These are phyloP conservation scores for Galerina sulciceps DNA, from an alignment of 768 basidiomycete genomes.

Conservation along the genomic window DNA sequence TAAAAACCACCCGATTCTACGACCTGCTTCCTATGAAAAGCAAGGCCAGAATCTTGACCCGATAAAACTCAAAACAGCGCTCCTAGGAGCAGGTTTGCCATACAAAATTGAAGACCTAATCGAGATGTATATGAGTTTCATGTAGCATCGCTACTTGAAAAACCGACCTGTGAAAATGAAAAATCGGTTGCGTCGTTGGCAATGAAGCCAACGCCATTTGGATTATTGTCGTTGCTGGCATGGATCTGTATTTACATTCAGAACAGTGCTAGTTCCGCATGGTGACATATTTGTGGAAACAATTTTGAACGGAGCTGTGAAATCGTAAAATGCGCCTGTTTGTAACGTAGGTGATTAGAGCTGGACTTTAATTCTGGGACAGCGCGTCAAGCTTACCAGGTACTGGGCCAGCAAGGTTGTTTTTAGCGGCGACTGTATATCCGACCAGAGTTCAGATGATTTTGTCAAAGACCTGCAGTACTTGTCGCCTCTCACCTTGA, in stretches of 20 bases:
- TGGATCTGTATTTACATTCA: slow-evolving; percentile 22
- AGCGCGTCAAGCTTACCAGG: background rate
- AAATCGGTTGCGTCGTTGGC: slow-evolving; percentile 13
- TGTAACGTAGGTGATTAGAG: background rate
- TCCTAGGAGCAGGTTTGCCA: slow-evolving; percentile 23
- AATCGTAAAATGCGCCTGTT: slow-evolving; percentile 19
- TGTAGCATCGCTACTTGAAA: background rate
- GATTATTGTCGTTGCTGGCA: slow-evolving; percentile 18
- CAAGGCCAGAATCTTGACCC: too few relatives aligned
- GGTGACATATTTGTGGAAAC: slow-evolving; percentile 12
- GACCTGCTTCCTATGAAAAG: too few relatives aligned
- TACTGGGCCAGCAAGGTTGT: slow-evolving; percentile 12
- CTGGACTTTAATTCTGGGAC: background rate
- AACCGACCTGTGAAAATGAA: background rate
- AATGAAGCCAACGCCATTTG: slow-evolving; percentile 15
- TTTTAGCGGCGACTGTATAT: slow-evolving; percentile 12
- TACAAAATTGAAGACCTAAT: slow-evolving; percentile 15
- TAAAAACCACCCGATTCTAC: too few relatives aligned
- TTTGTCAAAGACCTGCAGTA: background rate
- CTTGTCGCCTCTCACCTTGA: slow-evolving; percentile 14
- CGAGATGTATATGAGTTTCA: background rate
- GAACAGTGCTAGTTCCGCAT: slow-evolving; percentile 20
- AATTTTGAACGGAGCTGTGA: slow-evolving; percentile 15
- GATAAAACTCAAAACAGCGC: too few relatives aligned
- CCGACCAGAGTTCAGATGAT: background rate